Evolutionary conservation across 495 filamentous ascomycete species (phyloP).

Genomic region (Aspergillus heteromorphus): DNA sequence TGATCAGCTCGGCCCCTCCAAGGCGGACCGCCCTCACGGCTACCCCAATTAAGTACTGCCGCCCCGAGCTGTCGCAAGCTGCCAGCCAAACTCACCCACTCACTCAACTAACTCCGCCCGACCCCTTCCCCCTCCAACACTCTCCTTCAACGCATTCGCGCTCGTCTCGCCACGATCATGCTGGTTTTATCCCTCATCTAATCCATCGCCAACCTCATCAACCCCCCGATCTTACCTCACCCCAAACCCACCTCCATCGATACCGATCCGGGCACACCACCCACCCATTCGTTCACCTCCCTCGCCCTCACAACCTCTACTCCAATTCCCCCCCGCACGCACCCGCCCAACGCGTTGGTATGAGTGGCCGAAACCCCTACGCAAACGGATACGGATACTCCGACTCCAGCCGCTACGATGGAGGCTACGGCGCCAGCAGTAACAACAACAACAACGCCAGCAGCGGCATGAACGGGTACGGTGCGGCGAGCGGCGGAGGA

Average conservation of each 20-base stretch:
- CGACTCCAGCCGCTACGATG: slow-evolving; percentile 38
- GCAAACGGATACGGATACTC: slow-evolving; percentile 42
- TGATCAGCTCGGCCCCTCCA: no score
- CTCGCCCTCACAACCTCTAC: not conserved
- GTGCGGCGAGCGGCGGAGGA: slow-evolving; percentile 18
- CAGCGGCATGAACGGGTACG: slow-evolving; percentile 33
- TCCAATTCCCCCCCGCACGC: not conserved
- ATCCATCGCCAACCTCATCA: slow-evolving; percentile 9
- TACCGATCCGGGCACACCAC: not conserved
- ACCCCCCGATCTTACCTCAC: slow-evolving; percentile 1
- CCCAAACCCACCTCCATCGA: not conserved
- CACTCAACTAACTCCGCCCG: not conserved
- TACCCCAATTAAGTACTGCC: no score
- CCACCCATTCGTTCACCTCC: not conserved
- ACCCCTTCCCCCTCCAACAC: not conserved
- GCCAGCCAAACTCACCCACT: no score
- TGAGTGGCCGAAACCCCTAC: slow-evolving; percentile 41
- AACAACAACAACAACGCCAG: slow-evolving; percentile 22
- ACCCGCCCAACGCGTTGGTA: slow-evolving; percentile 18
- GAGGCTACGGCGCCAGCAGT: slow-evolving; percentile 33
- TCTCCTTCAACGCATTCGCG: no score
- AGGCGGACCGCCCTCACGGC: no score
- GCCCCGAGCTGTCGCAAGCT: no score
- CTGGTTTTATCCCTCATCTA: slow-evolving; percentile 6
- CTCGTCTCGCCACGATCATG: slow-evolving; percentile 7